Evolutionary conservation across 148 eudicot species (phyloP).

Genomic region (Tetragonia tetragonoides): DNA sequence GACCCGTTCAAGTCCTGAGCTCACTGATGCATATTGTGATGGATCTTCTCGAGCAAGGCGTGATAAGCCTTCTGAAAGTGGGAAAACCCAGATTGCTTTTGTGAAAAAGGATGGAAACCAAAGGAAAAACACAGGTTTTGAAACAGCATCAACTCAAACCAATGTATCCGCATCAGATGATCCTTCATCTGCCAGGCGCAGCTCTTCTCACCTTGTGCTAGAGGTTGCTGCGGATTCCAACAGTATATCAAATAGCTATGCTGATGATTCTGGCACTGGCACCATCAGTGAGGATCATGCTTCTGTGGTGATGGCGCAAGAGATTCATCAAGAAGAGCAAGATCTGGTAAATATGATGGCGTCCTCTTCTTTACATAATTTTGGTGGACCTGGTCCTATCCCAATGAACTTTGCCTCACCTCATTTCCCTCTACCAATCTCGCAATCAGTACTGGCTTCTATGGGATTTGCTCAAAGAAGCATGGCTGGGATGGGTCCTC

Average conservation of each 20-base stretch:
- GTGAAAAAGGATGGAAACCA: constrained; percentile 39
- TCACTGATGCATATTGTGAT: constrained; percentile 51
- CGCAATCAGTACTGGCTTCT: constrained; percentile 65
- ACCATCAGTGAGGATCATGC: constrained; percentile 38
- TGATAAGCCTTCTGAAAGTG: constrained; percentile 41
- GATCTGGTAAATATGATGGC: constrained; percentile 79
- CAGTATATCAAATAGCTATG: constrained; percentile 31
- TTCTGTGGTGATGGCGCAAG: constrained; percentile 40
- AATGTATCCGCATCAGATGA: constrained; percentile 43
- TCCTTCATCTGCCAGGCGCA: constrained; percentile 33
- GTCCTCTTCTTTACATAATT: constrained; percentile 49
- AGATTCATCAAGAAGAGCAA: constrained; percentile 74
- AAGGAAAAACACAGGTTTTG: constrained; percentile 47
- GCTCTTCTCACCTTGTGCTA: constrained; percentile 30
- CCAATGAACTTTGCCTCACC: constrained; percentile 55
- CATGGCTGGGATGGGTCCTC: constrained; percentile 53
- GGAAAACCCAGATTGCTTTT: constrained; percentile 34
- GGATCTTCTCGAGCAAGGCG: constrained; percentile 40
- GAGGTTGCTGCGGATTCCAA: constrained; percentile 38
- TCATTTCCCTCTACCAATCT: constrained; percentile 57
- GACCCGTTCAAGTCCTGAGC: constrained; percentile 86
- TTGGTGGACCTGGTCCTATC: constrained; percentile 52
- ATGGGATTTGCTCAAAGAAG: constrained; percentile 61
- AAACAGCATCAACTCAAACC: constrained; percentile 33
- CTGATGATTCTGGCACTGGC: constrained; percentile 34